Base-by-base conservation (phyloP, 2,329 filamentous ascomycete genomes). In the Fusarium mangiferae region DNA sequence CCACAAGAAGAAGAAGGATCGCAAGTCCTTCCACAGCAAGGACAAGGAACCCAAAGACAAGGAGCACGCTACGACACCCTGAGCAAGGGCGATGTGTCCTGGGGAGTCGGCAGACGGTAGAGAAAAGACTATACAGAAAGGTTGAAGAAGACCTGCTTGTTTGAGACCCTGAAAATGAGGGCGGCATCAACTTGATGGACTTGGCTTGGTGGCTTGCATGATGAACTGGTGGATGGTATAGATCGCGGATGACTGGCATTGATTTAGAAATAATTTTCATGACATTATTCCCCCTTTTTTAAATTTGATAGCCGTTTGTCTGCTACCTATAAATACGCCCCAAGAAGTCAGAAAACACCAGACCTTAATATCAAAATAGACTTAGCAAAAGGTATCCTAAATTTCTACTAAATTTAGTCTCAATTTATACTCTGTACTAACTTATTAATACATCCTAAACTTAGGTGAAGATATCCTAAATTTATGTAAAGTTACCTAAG, bases 1-100 rank as follows among this genome's bases (percentile, higher is more conserved):
- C 81, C 86, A 87, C 81, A 90, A 90, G 82, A 85, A 84, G 77
- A 88, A 91, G 85, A 86, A 90, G 72, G 84, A 85, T 77, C 86
- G 87, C 77, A 85, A 86, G 73, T 70, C 67, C 5, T 62, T 70
- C 66, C 71, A 74, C 44, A 33, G 35, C 33, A 68, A 41, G 28
- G 65, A 68, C 36, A 68, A 68, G 52, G 65, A 68, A 26, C 24
- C 39, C 33, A 74, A 74, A 42, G 63, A 74, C 20, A 68, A 74
- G 41, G 72, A 73, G n/a, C 51, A 56, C 28, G 46, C 46, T 44
- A 44, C 66, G 22, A 58, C 67, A 35, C 41, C 59, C 6, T 70
- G n/a, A 58, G 33, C 30, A 30, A 26, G 35, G 26, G n/a, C 24
- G 26, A 44, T 20, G 35, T 12, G 26, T 24, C n/a, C 33, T 46